Evolutionary conservation across 164 flowering plant genomes (phyloP).

Genomic region (Stephania cephalantha): DNA sequence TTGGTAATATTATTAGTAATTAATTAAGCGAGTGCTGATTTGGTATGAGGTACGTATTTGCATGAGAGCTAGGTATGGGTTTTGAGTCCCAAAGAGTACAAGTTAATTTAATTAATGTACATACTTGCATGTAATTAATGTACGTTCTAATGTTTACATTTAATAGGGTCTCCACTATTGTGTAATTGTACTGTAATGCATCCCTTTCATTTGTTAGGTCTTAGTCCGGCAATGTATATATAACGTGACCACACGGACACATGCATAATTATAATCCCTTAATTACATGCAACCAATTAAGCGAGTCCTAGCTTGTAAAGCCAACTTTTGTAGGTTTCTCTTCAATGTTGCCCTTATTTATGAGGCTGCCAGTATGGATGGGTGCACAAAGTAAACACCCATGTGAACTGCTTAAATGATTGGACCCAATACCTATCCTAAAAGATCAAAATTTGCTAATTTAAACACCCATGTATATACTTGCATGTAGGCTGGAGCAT

Average conservation of each 20-base stretch:
- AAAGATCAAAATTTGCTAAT: neutral
- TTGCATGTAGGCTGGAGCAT: no score
- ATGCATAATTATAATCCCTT: neutral
- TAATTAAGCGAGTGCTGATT: no score
- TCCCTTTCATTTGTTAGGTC: neutral
- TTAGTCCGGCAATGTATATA: neutral
- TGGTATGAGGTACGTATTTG: no score
- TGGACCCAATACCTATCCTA: neutral
- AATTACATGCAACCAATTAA: neutral
- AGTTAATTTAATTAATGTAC: no score
- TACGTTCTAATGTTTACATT: no score
- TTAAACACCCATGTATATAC: no score
- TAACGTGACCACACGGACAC: no score
- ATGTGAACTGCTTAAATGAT: constrained; percentile 9
- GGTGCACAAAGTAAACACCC: neutral
- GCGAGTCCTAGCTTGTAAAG: neutral
- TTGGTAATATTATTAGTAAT: no score
- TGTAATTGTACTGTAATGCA: neutral
- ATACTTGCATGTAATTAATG: no score
- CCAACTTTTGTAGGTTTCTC: neutral
- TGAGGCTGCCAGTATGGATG: neutral
- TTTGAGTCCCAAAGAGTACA: no score
- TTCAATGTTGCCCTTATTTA: neutral
- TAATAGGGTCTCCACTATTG: neutral
- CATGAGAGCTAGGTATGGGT: no score